Conservation (phyloP, 2,329 filamentous ascomycete species). For the Diaporthe caulivora region DNA sequence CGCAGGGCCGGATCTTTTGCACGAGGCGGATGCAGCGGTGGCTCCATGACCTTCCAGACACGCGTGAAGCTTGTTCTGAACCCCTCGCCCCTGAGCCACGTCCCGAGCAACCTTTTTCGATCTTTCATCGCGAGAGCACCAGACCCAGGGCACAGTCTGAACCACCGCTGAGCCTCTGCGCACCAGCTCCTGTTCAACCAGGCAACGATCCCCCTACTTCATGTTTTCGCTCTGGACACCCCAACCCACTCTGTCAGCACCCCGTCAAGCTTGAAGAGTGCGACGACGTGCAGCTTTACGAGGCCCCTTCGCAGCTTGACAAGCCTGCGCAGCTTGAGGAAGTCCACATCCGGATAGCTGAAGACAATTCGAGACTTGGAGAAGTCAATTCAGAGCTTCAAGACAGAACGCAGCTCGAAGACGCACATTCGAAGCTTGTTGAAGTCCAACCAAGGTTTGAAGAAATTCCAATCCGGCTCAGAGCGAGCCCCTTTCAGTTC, state of each 20-base stretch:
- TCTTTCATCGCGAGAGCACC: background rate
- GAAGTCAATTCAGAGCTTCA: background rate
- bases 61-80: background rate
- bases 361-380: background rate
- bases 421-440: background rate
- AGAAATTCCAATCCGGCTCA: background rate
- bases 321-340: background rate
- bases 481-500: background rate
- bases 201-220: background rate
- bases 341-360: background rate
- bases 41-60: slow-evolving; percentile 25
- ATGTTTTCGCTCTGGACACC: slow-evolving; percentile 7
- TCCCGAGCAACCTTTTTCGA: background rate
- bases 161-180: background rate
- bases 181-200: background rate
- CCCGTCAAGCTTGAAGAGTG: slow-evolving; percentile 15
- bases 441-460: background rate
- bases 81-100: background rate
- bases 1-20: slow-evolving; percentile 1
- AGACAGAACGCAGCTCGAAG: background rate
- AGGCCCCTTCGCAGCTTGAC: background rate
- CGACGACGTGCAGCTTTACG: background rate
- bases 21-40: slow-evolving; percentile 25
- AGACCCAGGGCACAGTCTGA: slow-evolving; percentile 33
- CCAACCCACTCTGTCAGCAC: slow-evolving; percentile 37